phyloP scores from a whole-genome alignment of 2,329 filamentous ascomycete species.

The Alternaria brassicicola region DNA sequence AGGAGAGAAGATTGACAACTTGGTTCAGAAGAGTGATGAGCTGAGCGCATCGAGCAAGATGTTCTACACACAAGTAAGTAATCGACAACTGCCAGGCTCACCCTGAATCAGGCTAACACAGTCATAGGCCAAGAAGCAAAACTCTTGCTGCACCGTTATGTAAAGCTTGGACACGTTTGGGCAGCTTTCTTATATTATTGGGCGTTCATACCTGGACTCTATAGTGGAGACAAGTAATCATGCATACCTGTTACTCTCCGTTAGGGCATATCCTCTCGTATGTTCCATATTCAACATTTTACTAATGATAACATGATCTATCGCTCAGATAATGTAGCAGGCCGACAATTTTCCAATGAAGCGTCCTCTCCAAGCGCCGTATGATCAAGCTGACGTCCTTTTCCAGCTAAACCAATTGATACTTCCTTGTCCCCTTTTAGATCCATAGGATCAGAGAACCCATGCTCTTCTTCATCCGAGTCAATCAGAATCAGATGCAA shows the following conservation, averaged over 20 bases:
- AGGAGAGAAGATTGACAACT: conserved; percentile 93
- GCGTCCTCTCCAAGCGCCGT: background rate
- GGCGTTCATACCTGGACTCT: conserved; percentile 3
- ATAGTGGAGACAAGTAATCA: conserved; percentile 7
- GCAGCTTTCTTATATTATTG: background rate
- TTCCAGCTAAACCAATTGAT: background rate
- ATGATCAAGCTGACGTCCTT: background rate
- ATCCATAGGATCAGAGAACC: background rate
- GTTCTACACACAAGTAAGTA: conserved; percentile 81
- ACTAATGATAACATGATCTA: background rate
- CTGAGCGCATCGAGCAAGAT: conserved; percentile 93
- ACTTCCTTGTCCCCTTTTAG: background rate
- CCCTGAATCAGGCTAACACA: background rate
- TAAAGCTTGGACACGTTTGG: conserved; percentile 33
- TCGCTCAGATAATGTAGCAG: background rate
- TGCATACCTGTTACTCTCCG: background rate
- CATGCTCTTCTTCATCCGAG: background rate
- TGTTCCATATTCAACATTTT: background rate
- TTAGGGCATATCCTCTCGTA: background rate
- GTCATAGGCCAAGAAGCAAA: conserved; percentile 63
- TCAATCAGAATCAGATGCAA: background rate
- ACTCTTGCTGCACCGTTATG: conserved; percentile 65
- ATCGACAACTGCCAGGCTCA: background rate
- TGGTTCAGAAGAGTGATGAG: conserved; percentile 92
- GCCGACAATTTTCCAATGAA: background rate